Evolutionary conservation across 306 rosid species (phyloP).

Genomic region (Trifolium fragiferum): DNA sequence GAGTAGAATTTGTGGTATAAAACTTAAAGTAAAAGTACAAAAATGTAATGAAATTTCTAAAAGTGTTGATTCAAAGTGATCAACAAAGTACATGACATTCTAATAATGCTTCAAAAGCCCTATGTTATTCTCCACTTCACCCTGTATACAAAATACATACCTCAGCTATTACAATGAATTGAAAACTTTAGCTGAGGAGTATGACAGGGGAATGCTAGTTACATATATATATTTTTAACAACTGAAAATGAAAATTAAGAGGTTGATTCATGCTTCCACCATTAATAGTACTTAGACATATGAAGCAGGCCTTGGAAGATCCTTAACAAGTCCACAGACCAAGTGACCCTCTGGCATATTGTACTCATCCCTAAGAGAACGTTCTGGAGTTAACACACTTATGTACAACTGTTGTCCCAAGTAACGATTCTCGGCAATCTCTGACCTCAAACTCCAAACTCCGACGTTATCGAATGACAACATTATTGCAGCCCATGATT

Average conservation of each 20-base stretch:
- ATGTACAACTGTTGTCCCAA: constrained; percentile 71
- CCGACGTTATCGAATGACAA: constrained; percentile 68
- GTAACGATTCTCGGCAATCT: constrained; percentile 62
- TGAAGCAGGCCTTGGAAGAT: constrained; percentile 55
- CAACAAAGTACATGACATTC: not conserved
- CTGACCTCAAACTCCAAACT: constrained; percentile 73
- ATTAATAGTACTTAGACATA: constrained; percentile 21
- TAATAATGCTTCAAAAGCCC: not conserved
- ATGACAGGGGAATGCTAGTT: not conserved
- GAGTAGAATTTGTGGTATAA: not conserved
- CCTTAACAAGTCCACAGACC: constrained; percentile 55
- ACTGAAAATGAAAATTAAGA: not conserved
- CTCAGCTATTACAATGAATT: not conserved
- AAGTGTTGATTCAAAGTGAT: not conserved
- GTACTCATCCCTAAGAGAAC: constrained; percentile 73
- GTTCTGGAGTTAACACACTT: constrained; percentile 50
- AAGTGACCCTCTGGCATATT: constrained; percentile 48
- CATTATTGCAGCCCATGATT: constrained; percentile 70
- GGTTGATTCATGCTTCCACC: not conserved
- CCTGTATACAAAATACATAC: not conserved
- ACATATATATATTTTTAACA: not conserved
- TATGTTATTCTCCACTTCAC: constrained; percentile 1
- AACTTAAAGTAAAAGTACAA: not conserved
- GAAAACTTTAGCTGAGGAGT: not conserved
- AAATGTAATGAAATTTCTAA: not conserved